phyloP scores from a whole-genome alignment of 2,329 filamentous ascomycete species.

The Penicillium vulpinum region DNA sequence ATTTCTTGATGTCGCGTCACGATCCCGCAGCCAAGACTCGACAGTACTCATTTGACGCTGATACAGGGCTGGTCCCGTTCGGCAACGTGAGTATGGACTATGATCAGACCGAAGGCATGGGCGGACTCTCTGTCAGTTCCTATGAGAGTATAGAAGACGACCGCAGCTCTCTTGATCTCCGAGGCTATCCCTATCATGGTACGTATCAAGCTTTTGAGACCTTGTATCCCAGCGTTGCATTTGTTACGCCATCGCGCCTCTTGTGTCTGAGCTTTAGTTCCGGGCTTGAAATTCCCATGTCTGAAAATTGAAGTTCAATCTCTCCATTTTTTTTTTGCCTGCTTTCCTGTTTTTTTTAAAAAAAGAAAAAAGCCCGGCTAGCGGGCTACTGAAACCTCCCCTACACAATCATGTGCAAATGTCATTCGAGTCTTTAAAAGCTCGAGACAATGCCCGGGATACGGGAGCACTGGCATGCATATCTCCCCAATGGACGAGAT shows the following conservation, averaged over 20 bases:
- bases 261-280: conserved; percentile 9
- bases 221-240: conserved; percentile 31
- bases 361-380: background rate
- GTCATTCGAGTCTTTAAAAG: conserved; percentile 3
- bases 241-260: conserved; percentile 34
- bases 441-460: background rate
- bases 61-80: conserved; percentile 34
- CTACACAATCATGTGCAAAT: background rate
- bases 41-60: conserved; percentile 43
- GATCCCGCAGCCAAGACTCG: conserved; percentile 35
- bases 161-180: conserved; percentile 39
- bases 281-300: background rate
- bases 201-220: conserved; percentile 26
- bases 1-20: conserved; percentile 37
- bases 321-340: background rate
- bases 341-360: background rate
- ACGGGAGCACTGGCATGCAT: background rate
- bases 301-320: conserved; percentile 5
- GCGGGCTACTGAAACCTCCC: background rate
- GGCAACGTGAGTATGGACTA: conserved; percentile 40
- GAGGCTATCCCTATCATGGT: conserved; percentile 44
- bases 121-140: conserved; percentile 43
- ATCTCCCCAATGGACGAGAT: conserved; percentile 17
- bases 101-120: conserved; percentile 44
- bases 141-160: conserved; percentile 46